Evolutionary conservation across 83 land plant species (phyloP).

Genomic region (Larix sibirica): DNA sequence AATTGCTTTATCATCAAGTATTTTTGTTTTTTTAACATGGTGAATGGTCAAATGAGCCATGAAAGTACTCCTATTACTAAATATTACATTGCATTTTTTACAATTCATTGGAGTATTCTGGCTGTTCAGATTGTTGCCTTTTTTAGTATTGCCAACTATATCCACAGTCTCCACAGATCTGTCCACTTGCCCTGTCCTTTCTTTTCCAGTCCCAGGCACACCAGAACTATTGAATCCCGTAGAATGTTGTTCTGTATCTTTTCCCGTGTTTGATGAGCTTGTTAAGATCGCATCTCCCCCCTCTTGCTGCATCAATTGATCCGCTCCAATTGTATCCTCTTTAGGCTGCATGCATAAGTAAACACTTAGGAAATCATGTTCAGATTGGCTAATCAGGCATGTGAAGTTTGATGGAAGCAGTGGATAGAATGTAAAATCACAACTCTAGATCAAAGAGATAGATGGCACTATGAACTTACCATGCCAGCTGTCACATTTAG

Average conservation of each 20-base stretch:
- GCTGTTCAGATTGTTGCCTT: background rate
- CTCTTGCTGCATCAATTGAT: background rate
- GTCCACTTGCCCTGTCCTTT: background rate
- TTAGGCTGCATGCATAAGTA: background rate
- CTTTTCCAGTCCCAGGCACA: background rate
- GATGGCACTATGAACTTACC: background rate
- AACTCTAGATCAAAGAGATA: background rate
- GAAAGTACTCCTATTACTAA: background rate
- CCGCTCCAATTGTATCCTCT: background rate
- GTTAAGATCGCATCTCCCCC: background rate
- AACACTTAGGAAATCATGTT: background rate
- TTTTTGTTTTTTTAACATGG: conserved; percentile 8
- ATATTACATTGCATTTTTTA: conserved; percentile 5
- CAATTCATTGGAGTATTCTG: conserved; percentile 4
- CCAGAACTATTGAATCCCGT: background rate
- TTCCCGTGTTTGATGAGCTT: background rate
- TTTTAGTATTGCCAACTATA: background rate
- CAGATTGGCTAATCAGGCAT: background rate
- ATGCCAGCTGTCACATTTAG: background rate
- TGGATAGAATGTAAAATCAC: background rate
- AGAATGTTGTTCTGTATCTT: background rate
- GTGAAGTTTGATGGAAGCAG: background rate
- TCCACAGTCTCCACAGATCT: background rate
- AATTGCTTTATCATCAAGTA: conserved; percentile 30
- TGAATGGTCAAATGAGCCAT: conserved; percentile 15